Evolutionary conservation across 2,329 filamentous ascomycete genomes (phyloP).

Genomic region (Zymoseptoria brevis): DNA sequence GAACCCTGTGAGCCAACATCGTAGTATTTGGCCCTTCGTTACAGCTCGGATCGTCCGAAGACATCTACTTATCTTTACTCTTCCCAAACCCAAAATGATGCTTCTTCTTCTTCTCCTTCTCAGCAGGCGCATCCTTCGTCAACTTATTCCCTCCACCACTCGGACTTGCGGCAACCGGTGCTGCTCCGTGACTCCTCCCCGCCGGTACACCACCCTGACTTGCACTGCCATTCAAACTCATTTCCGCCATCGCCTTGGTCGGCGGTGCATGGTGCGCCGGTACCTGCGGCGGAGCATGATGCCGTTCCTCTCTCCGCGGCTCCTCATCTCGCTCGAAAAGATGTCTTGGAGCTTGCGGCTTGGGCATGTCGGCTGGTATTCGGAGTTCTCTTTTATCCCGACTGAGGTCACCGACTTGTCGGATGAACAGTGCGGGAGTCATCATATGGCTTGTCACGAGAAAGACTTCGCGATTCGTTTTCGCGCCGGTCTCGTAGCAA

Average conservation of each 20-base stretch:
- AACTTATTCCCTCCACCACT: conserved; percentile 28
- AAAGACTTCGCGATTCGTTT: conserved; percentile 72
- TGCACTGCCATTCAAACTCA: conserved; percentile 39
- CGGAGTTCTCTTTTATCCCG: conserved; percentile 67
- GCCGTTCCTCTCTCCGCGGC: conserved; percentile 41
- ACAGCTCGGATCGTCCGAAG: not conserved
- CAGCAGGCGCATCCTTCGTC: conserved; percentile 49
- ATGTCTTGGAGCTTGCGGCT: conserved; percentile 74
- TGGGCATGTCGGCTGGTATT: conserved; percentile 71
- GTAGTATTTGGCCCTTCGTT: not conserved
- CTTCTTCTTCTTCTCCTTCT: conserved; percentile 44
- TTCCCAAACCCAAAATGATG: conserved; percentile 27
- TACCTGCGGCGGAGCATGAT: conserved; percentile 30
- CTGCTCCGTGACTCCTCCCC: not conserved
- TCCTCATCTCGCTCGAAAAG: conserved; percentile 66
- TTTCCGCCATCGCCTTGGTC: conserved; percentile 48
- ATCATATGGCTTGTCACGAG: conserved; percentile 89
- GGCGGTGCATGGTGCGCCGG: conserved; percentile 35
- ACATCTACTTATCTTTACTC: conserved; percentile 11
- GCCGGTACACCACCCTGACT: not conserved
- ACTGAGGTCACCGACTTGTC: conserved; percentile 73
- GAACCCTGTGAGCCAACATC: not conserved
- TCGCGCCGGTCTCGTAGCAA: conserved; percentile 77
- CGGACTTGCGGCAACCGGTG: not conserved
- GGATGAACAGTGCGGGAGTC: conserved; percentile 71